Conservation (phyloP, 2,329 filamentous ascomycete genomes). For the Teratosphaeriaceae sp. region DNA sequence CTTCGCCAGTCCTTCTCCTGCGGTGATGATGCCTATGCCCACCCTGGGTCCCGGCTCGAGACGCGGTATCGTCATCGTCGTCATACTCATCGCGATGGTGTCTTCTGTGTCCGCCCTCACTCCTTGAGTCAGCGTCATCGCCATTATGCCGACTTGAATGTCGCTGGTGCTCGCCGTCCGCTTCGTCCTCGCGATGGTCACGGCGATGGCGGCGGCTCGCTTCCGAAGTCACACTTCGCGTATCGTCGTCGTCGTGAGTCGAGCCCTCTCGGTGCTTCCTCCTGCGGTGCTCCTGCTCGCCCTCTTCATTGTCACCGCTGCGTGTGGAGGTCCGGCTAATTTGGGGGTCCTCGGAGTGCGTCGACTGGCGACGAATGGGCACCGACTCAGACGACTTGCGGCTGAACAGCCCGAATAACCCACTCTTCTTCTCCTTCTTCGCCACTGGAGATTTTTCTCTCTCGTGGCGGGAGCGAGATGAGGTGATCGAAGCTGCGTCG, state of each 20-base stretch:
- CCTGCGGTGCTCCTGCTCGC: constrained; percentile 39
- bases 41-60: constrained; percentile 7
- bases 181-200: constrained; percentile 12
- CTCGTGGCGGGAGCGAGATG: constrained; percentile 33
- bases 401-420: constrained; percentile 40
- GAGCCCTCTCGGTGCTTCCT: constrained; percentile 38
- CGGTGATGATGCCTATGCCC: constrained; percentile 19
- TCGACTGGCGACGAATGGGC: constrained; percentile 21
- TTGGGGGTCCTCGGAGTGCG: constrained; percentile 12
- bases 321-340: constrained; percentile 16
- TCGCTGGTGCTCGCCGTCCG: constrained; percentile 19
- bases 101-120: constrained; percentile 15
- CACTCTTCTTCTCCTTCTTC: constrained; percentile 38
- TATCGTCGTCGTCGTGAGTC: constrained; percentile 18
- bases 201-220: constrained; percentile 15
- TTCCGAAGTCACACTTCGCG: constrained; percentile 18
- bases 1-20: constrained; percentile 18
- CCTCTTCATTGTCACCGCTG: constrained; percentile 35
- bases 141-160: constrained; percentile 17
- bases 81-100: constrained; percentile 6
- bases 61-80: constrained; percentile 11
- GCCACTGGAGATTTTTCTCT: constrained; percentile 30
- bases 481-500: constrained; percentile 36
- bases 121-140: constrained; percentile 15
- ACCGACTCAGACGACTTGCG: constrained; percentile 38